Percentiles rank a stretch among this genome's conserved stretches.
Conservation (phyloP, 176 grass and related monocot genomes). For the Chloris gayana region DNA sequence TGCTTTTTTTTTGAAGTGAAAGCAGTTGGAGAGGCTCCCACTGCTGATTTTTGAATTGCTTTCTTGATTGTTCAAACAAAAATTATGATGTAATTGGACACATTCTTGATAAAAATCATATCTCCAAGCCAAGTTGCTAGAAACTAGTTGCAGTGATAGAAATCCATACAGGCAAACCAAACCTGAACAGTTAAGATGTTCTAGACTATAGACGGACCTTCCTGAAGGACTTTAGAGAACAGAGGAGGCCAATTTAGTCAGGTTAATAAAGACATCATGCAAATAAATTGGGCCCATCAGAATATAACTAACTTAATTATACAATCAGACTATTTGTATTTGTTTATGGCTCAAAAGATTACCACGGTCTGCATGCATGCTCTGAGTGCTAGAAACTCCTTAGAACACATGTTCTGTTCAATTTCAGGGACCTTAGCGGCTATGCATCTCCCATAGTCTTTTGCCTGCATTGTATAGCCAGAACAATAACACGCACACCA, state of each 20-base stretch:
- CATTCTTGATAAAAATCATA: background rate
- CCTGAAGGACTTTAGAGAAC: slow-evolving; percentile 1
- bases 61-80: background rate
- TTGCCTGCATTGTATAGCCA: slow-evolving; percentile 55
- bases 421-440: slow-evolving; percentile 78
- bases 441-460: slow-evolving; percentile 84
- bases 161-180: background rate
- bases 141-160: background rate
- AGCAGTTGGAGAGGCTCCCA: too few species aligned
- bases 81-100: slow-evolving; percentile 9
- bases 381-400: slow-evolving; percentile 90
- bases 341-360: slow-evolving; percentile 36
- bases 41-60: too few species aligned
- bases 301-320: slow-evolving; percentile 17
- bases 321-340: background rate
- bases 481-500: slow-evolving; percentile 10
- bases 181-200: slow-evolving; percentile 3
- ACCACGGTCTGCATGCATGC: slow-evolving; percentile 89
- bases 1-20: too few species aligned
- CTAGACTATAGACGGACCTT: background rate
- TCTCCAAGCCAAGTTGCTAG: background rate
- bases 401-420: slow-evolving; percentile 90
- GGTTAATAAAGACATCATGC: background rate
- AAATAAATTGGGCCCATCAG: slow-evolving; percentile 8
- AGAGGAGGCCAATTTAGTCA: background rate